A percentile compares a stretch with the other conserved stretches of the same genome.
These are phyloP conservation scores for Trichaptum fuscoviolaceum DNA, from an alignment of 768 basidiomycete species.

Conservation along the genomic window DNA sequence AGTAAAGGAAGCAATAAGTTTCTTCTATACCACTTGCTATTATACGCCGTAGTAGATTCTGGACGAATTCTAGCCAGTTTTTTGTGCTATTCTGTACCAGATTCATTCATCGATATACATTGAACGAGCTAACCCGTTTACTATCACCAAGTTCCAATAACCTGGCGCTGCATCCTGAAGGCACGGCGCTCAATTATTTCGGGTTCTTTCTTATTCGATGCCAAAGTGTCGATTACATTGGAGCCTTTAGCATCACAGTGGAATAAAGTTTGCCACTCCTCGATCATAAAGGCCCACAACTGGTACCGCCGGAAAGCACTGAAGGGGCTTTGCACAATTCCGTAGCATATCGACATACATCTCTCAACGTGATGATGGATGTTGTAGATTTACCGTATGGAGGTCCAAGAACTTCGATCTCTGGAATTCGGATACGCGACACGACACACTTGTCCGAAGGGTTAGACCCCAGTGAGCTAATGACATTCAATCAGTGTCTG, in stretches of 20 bases:
- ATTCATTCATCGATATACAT: background rate
- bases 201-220: background rate
- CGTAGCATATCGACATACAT: too few relatives aligned
- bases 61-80: background rate
- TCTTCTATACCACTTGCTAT: background rate
- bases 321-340: too few relatives aligned
- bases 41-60: background rate
- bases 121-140: background rate
- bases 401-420: too few relatives aligned
- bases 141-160: background rate
- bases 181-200: background rate
- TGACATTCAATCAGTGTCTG: too few relatives aligned
- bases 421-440: too few relatives aligned
- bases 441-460: too few relatives aligned
- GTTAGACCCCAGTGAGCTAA: too few relatives aligned
- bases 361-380: too few relatives aligned
- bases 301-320: background rate
- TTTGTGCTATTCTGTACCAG: background rate
- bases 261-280: background rate
- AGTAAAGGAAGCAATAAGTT: background rate
- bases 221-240: background rate
- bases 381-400: too few relatives aligned
- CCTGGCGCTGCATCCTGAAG: background rate
- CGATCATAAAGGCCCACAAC: background rate
- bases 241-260: background rate